These are phyloP conservation scores for Aspergillus awamori DNA, from an alignment of 2,329 filamentous ascomycete genomes.

Conservation along the genomic window DNA sequence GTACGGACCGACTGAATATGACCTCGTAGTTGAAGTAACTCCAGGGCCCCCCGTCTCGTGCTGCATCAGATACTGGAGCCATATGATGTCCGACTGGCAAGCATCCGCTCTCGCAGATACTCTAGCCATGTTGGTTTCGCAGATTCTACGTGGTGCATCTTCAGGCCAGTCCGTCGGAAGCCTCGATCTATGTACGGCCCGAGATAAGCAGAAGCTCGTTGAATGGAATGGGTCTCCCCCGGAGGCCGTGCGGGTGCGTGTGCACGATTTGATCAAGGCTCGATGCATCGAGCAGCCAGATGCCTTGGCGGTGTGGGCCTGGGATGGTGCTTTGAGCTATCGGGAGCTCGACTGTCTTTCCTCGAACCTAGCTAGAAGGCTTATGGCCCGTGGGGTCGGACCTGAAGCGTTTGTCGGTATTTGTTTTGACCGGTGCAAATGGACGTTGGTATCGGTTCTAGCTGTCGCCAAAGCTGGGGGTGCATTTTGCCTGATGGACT, in stretches of 20 bases:
- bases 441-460: not conserved
- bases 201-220: conserved; percentile 1
- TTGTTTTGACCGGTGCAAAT: not conserved
- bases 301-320: not conserved
- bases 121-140: too few species aligned
- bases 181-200: too few species aligned
- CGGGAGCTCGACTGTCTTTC: conserved; percentile 21
- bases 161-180: too few species aligned
- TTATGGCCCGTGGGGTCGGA: conserved; percentile 32
- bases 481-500: not conserved
- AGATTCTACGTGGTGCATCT: too few species aligned
- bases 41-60: too few species aligned
- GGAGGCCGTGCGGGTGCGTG: not conserved
- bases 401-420: conserved; percentile 13
- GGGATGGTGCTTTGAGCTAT: not conserved
- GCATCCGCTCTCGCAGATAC: too few species aligned
- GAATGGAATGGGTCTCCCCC: conserved; percentile 15
- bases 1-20: too few species aligned
- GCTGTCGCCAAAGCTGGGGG: not conserved
- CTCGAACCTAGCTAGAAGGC: conserved; percentile 29
- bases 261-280: conserved; percentile 2
- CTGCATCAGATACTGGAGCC: too few species aligned
- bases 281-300: not conserved
- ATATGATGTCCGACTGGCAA: too few species aligned
- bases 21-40: too few species aligned